phyloP scores from a whole-genome alignment of 1,139 yeast species.

The Kodamaea suecica region DNA sequence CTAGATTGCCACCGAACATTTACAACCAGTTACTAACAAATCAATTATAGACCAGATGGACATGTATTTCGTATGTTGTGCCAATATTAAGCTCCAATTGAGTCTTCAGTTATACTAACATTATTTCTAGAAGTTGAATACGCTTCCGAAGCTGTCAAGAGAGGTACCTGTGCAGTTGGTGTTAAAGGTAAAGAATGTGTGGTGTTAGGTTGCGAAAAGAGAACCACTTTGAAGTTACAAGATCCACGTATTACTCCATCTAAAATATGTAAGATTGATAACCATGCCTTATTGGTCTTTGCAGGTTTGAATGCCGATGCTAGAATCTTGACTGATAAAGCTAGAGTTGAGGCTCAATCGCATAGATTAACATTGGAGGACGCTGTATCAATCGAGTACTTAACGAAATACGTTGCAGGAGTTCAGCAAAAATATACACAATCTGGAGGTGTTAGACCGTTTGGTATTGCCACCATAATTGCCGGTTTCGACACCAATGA shows the following conservation, averaged over 20 bases:
- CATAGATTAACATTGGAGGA: conserved; percentile 92
- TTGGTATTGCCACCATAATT: conserved; percentile 90
- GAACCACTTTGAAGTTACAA: conserved; percentile 91
- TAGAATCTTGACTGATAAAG: conserved; percentile 88
- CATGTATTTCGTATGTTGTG: conserved; percentile 91
- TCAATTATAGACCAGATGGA: conserved; percentile 80
- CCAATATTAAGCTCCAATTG: too few relatives aligned
- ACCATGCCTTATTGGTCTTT: conserved; percentile 88
- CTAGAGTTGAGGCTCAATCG: conserved; percentile 96
- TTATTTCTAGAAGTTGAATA: conserved; percentile 84
- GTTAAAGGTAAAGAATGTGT: conserved; percentile 88
- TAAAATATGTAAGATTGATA: conserved; percentile 87
- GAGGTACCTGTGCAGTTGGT: conserved; percentile 98
- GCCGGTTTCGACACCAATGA: conserved; percentile 95
- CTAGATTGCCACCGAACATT: too few relatives aligned
- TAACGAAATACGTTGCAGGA: conserved; percentile 93
- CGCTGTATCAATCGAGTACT: conserved; percentile 86
- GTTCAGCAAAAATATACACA: conserved; percentile 98
- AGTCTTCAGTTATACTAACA: conserved; percentile 25
- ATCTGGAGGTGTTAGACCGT: conserved; percentile 95
- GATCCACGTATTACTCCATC: conserved; percentile 96
- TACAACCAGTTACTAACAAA: conserved; percentile 19
- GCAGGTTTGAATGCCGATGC: conserved; percentile 99
- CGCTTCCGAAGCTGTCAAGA: conserved; percentile 95
- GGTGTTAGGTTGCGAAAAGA: conserved; percentile 93